Evolutionary conservation across 306 rosid genomes (phyloP).

Genomic region (Glycyrrhiza uralensis): DNA sequence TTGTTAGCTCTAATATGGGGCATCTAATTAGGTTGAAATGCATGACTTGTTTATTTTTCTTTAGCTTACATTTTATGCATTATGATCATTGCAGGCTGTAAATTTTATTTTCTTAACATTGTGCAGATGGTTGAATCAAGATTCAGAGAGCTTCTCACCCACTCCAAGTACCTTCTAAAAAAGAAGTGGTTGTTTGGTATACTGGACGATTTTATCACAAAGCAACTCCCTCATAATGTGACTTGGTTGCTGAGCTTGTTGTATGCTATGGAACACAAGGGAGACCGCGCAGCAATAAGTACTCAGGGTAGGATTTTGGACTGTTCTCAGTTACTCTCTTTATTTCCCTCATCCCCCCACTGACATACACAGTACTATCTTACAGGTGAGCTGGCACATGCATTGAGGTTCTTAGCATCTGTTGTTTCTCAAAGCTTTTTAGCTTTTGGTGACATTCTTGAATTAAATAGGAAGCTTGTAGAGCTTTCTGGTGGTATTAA

Average conservation of each 20-base stretch:
- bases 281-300: conserved; percentile 75
- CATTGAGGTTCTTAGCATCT: conserved; percentile 95
- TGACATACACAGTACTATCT: not conserved
- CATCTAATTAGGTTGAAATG: conserved; percentile 13
- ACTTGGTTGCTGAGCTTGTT: conserved; percentile 97
- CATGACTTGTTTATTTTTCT: conserved; percentile 3
- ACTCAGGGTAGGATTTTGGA: conserved; percentile 69
- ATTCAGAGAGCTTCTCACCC: conserved; percentile 76
- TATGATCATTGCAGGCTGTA: conserved; percentile 18
- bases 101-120: conserved; percentile 24
- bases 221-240: conserved; percentile 98
- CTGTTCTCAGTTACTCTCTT: not conserved
- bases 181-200: conserved; percentile 92
- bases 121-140: conserved; percentile 95
- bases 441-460: conserved; percentile 98
- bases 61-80: conserved; percentile 13
- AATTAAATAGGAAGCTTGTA: conserved; percentile 78
- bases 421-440: conserved; percentile 99
- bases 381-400: conserved; percentile 97
- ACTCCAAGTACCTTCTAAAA: conserved; percentile 66
- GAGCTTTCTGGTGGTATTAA: conserved; percentile 93
- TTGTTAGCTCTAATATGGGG: conserved; percentile 12
- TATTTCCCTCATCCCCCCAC: conserved; percentile 13
- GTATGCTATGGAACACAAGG: conserved; percentile 88
- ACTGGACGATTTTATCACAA: conserved; percentile 87